phyloP scores from a whole-genome alignment of 1,284 basidiomycete genomes.

The Calocybe gambosa region DNA sequence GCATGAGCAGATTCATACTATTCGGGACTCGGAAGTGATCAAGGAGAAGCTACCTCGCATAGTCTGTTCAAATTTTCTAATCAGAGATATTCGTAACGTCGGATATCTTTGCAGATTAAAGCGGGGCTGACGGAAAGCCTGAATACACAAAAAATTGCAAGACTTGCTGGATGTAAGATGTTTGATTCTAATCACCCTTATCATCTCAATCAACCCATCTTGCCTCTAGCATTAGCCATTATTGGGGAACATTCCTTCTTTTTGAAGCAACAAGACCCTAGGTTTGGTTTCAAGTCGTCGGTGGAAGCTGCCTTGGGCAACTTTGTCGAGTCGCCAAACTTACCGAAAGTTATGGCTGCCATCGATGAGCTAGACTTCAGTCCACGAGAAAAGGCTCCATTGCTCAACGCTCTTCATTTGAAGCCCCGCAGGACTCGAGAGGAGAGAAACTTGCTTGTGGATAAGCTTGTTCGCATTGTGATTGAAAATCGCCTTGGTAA shows the following conservation, averaged over 20 bases:
- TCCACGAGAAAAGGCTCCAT: not conserved
- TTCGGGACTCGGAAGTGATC: not conserved
- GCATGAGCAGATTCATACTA: not conserved
- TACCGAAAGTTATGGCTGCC: not conserved
- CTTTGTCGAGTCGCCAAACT: slow-evolving; percentile 5
- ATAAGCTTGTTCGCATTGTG: slow-evolving; percentile 5
- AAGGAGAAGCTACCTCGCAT: not conserved
- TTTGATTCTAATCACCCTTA: not conserved
- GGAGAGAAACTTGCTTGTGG: not conserved
- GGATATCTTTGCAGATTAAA: not conserved
- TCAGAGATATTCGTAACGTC: too few relatives aligned
- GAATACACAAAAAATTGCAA: slow-evolving; percentile 2
- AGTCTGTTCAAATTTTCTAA: too few relatives aligned
- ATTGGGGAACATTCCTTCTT: slow-evolving; percentile 14
- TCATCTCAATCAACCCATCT: not conserved
- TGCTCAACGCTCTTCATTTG: not conserved
- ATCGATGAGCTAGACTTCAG: slow-evolving; percentile 3
- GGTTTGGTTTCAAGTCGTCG: slow-evolving; percentile 10
- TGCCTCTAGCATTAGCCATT: slow-evolving; percentile 9
- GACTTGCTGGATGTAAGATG: not conserved
- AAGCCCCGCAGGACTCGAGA: not conserved
- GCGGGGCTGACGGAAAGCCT: not conserved
- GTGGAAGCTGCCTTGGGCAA: slow-evolving; percentile 6
- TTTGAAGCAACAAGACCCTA: slow-evolving; percentile 7
- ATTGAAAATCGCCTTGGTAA: slow-evolving; percentile 2